Evolutionary conservation across 1,139 yeast species (phyloP).

Genomic region (Nakaseomyces delphensis): DNA sequence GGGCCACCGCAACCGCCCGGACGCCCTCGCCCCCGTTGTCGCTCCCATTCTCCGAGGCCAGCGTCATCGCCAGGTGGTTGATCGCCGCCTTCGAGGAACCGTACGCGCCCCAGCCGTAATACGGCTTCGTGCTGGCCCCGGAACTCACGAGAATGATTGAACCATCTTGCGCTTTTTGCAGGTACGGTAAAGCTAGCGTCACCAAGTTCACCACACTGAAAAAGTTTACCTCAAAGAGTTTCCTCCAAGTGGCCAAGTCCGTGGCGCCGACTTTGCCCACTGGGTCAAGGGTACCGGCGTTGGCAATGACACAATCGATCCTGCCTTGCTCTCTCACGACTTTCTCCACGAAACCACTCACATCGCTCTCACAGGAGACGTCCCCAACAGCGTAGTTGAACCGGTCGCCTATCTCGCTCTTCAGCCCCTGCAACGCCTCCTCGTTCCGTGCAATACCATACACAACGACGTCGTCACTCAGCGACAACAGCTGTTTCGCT

Average conservation of each 20-base stretch:
- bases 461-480: slow-evolving; percentile 46
- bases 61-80: slow-evolving; percentile 60
- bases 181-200: slow-evolving; percentile 20
- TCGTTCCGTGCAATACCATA: slow-evolving; percentile 69
- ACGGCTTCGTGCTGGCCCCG: slow-evolving; percentile 48
- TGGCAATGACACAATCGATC: slow-evolving; percentile 60
- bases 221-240: slow-evolving; percentile 65
- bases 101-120: slow-evolving; percentile 77
- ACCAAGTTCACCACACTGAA: slow-evolving; percentile 66
- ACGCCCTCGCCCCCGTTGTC: slow-evolving; percentile 55
- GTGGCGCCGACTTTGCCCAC: slow-evolving; percentile 41
- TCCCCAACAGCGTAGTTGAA: slow-evolving; percentile 62
- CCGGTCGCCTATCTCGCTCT: slow-evolving; percentile 40
- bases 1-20: slow-evolving; percentile 64
- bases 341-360: slow-evolving; percentile 38
- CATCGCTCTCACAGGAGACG: slow-evolving; percentile 41
- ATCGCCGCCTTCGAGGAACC: slow-evolving; percentile 86
- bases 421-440: slow-evolving; percentile 39
- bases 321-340: slow-evolving; percentile 47
- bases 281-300: slow-evolving; percentile 85
- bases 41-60: slow-evolving; percentile 53
- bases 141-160: slow-evolving; percentile 69
- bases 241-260: slow-evolving; percentile 49
- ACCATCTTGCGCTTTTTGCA: slow-evolving; percentile 15
- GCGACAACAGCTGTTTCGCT: slow-evolving; percentile 44